Evolutionary conservation across 2,329 filamentous ascomycete species (phyloP), one percentile per base, ranked within the genome.

Genomic region (Colletotrichum destructivum): DNA sequence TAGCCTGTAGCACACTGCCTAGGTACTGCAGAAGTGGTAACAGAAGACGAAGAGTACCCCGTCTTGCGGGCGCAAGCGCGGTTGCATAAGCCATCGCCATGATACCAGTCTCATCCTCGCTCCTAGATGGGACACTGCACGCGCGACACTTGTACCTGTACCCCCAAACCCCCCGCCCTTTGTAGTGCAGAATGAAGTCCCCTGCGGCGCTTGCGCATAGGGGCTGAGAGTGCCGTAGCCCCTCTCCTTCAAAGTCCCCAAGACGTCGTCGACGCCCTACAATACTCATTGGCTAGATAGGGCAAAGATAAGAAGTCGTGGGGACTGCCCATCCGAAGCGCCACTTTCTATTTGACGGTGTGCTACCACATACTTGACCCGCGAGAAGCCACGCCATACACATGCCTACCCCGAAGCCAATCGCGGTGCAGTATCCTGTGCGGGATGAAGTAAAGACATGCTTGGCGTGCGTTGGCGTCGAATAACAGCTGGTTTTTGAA

Each of bases 51-150:
- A 60, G 55, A 55, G 38, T 55, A 59, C 40, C 65, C 59, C 54
- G 54, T 59, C 52, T 35, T 51, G 69, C 69, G 66, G 69, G 69
- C 69, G 69, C 69, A 72, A 47, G 15, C 46, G 56, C 65, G 59
- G 59, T 55, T 63, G 69, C 69, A 71, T 59, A 47, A 71, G 69
- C 54, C 66, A 38, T 38, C 11, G 35, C 35, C 35, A 38, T 38
- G 9, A 38, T 38, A 60, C 66, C 55, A 61, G 67, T 70, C 54
- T 66, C 67, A 66, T 40, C 66, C 62, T 66, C 54, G 62, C 62
- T 42, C 67, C 52, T 26, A n/a, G 31, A 35, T 31, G 46, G 31
- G 9, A 6, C 31, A 23, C 44, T 11, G 46, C 23, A 9, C 15
- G n/a, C 31, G 60, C 46, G 46, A 38, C 47, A 18, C 9, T 42